Percentiles rank a stretch among this genome's conserved stretches.
phyloP scores from a whole-genome alignment of 805 yeast genomes.

The Saccharomycopsis schoenii region DNA sequence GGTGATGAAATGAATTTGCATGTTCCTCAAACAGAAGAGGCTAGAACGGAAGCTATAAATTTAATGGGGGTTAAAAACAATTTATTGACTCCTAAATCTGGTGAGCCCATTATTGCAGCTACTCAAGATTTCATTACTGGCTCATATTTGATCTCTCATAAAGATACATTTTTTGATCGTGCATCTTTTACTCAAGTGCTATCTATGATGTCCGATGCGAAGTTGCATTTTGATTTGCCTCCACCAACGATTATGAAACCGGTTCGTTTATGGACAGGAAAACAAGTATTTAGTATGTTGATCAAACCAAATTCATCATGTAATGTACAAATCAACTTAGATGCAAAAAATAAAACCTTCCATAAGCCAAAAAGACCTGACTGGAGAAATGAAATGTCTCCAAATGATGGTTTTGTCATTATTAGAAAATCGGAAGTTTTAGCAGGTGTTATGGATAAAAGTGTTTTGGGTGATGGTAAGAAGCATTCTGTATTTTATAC shows the following conservation, averaged over 20 bases:
- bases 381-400: conserved; percentile 87
- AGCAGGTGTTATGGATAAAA: conserved; percentile 95
- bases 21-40: conserved; percentile 98
- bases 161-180: conserved; percentile 87
- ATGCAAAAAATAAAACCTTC: conserved; percentile 89
- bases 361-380: conserved; percentile 59
- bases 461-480: conserved; percentile 94
- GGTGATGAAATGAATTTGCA: conserved; percentile 99
- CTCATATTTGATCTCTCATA: conserved; percentile 82
- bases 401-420: conserved; percentile 89
- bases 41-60: conserved; percentile 96
- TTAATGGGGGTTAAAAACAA: conserved; percentile 97
- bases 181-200: conserved; percentile 74
- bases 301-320: conserved; percentile 73
- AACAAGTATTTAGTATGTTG: conserved; percentile 82
- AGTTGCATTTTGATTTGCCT: conserved; percentile 80
- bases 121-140: conserved; percentile 99
- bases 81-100: conserved; percentile 89
- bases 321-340: conserved; percentile 79
- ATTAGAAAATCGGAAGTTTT: conserved; percentile 83
- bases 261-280: conserved; percentile 89
- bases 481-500: conserved; percentile 95
- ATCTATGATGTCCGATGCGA: conserved; percentile 94
- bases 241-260: conserved; percentile 94
- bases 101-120: conserved; percentile 99